A percentile compares a stretch with the other conserved stretches of the same genome.
phyloP scores from a whole-genome alignment of 208 protist genomes.

The Acanthamoeba healyi region DNA sequence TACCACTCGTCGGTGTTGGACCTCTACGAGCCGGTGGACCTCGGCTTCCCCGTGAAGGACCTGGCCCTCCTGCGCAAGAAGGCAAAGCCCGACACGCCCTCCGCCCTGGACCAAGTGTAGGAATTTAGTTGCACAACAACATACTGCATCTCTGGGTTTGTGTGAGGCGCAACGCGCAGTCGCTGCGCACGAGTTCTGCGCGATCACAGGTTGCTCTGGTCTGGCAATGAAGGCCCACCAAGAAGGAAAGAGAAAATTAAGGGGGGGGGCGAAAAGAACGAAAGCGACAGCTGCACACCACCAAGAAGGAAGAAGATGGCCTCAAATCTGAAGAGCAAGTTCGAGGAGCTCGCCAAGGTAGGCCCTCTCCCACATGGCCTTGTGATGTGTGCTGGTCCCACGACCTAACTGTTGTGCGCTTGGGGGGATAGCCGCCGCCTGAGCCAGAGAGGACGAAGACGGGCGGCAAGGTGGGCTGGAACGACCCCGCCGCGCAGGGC shows the following conservation, averaged over 20 bases:
- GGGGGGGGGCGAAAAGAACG: too few relatives aligned
- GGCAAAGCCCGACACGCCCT: background rate
- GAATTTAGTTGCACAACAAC: too few relatives aligned
- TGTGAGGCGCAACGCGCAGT: too few relatives aligned
- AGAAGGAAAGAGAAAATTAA: too few relatives aligned
- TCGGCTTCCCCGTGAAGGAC: background rate
- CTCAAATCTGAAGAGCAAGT: background rate
- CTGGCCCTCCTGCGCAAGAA: background rate
- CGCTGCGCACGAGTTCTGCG: too few relatives aligned
- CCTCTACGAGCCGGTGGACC: background rate
- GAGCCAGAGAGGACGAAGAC: conserved; percentile 23
- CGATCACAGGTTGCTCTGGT: too few relatives aligned
- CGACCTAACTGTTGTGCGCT: background rate
- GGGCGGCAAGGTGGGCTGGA: conserved; percentile 19
- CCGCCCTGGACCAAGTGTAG: too few relatives aligned
- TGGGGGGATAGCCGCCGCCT: background rate
- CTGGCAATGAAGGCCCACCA: too few relatives aligned
- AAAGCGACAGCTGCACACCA: too few relatives aligned
- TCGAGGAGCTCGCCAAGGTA: conserved; percentile 38
- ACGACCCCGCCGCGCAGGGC: background rate
- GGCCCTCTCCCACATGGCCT: background rate
- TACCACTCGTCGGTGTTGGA: background rate
- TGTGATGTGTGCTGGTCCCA: background rate
- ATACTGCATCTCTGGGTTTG: too few relatives aligned
- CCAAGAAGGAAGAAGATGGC: conserved; percentile 19